These are phyloP conservation scores for Amesomyces nigricolor DNA, from an alignment of 2,329 filamentous ascomycete genomes.

Conservation along the genomic window DNA sequence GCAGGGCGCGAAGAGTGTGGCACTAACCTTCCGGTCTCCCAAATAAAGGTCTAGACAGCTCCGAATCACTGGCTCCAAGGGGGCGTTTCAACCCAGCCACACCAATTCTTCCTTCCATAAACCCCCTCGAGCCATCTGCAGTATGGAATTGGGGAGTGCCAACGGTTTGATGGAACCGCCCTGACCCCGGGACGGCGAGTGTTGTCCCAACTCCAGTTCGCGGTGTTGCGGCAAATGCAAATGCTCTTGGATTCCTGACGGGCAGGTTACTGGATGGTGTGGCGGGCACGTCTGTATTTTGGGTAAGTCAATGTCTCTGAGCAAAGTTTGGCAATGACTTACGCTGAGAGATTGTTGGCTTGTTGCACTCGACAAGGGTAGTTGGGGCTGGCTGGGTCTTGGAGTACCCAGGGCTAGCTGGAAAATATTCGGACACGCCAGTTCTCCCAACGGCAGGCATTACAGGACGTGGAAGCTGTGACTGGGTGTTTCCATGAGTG, in stretches of 20 bases:
- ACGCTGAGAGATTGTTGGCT: conserved; percentile 11
- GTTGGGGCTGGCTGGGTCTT: conserved; percentile 1
- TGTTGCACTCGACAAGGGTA: conserved; percentile 10
- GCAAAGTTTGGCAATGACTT: background rate
- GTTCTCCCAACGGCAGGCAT: background rate
- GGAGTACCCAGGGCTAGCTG: conserved; percentile 7
- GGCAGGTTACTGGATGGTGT: conserved; percentile 9
- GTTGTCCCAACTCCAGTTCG: conserved; percentile 4
- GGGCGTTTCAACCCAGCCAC: background rate
- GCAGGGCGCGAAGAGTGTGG: background rate
- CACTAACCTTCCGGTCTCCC: background rate
- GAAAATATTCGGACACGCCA: conserved; percentile 14
- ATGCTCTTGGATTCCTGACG: background rate
- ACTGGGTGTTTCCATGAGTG: background rate
- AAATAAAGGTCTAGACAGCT: background rate
- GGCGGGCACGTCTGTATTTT: conserved; percentile 1
- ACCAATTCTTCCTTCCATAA: background rate
- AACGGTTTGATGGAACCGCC: conserved; percentile 1
- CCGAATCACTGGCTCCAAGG: background rate
- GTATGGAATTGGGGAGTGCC: background rate
- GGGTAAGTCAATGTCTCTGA: background rate
- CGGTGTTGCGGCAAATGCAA: conserved; percentile 1
- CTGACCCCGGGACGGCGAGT: background rate
- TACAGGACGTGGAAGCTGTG: background rate
- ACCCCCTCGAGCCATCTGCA: background rate